Evolutionary conservation across 768 basidiomycete genomes (phyloP), one percentile per base, ranked within the genome.

Genomic region (Mycena venus): DNA sequence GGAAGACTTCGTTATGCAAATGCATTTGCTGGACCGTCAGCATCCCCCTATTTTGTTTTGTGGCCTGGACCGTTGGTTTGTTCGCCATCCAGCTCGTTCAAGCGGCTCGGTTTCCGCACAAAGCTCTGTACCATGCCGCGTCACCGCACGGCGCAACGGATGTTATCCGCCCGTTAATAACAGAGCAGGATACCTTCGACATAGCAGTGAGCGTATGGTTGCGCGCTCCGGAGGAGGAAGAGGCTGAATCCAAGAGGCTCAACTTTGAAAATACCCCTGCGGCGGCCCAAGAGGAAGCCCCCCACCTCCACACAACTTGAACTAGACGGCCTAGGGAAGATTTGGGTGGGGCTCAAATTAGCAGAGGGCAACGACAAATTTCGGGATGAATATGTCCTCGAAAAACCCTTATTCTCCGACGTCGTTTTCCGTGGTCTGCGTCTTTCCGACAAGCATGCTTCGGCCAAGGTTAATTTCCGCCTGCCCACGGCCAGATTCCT

Each of bases 121-220:
- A 61, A 19, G 8, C 53, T 14, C 59, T 75, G 21, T 71, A 71
- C 42, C 61, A 69, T 21, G 29, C 17, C 38, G 61, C 15, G 14
- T 23, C 56, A 34, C 44, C 62, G 5, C n/a, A 62, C 17, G 19
- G 38, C 36, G 2, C 40, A 21, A 44, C 36, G 9, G 69, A 75
- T 14, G 74, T 80, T 6, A 80, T 82, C 15, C 75, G 71, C 31
- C 82, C 80, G 15, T 65, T 82, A n/a, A 76, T 82, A 49, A 38
- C 62, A 2, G 63, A 76, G 15, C 32, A 80, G 12, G 75, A 82
- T n/a, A 74, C 62, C 1, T 81, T 82, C 61, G 80, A 82, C 67
- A 76, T 82, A 11, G 80, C 77, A 4, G 80, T 78, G 21, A 80
- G 68, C 31, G 79, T 82, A 17, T 82, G 82, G 80, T 44, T 78